These are phyloP conservation scores for Chloris gayana DNA, from an alignment of 176 grass and related monocot genomes.

Conservation along the genomic window DNA sequence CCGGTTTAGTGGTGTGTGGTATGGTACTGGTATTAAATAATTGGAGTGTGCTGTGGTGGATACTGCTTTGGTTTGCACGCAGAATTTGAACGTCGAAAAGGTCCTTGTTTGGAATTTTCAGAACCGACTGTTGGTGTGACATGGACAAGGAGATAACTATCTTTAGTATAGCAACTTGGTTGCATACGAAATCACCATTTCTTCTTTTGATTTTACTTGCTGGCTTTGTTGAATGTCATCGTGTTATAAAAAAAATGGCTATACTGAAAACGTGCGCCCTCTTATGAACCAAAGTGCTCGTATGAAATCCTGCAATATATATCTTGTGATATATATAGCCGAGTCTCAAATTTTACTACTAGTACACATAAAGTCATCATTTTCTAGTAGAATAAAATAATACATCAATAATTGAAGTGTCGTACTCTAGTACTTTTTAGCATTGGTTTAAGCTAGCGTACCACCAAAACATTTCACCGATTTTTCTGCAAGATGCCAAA, in stretches of 20 bases:
- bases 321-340: too few species aligned
- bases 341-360: too few species aligned
- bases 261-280: too few species aligned
- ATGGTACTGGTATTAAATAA: conserved; percentile 4
- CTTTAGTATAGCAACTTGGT: neutral
- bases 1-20: neutral
- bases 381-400: too few species aligned
- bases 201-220: neutral
- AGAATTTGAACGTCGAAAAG: neutral
- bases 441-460: too few species aligned
- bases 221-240: neutral
- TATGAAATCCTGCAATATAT: too few species aligned
- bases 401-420: too few species aligned
- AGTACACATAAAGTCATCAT: too few species aligned
- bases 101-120: conserved; percentile 18
- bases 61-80: conserved; percentile 3
- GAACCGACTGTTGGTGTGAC: neutral
- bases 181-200: neutral
- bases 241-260: too few species aligned
- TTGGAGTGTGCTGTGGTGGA: neutral
- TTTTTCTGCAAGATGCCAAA: neutral
- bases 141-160: neutral
- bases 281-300: neutral
- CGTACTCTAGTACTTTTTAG: too few species aligned
- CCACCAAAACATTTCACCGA: neutral